Evolutionary conservation across 2,329 filamentous ascomycete genomes (phyloP).

Genomic region (Pezicula neosporulosa): DNA sequence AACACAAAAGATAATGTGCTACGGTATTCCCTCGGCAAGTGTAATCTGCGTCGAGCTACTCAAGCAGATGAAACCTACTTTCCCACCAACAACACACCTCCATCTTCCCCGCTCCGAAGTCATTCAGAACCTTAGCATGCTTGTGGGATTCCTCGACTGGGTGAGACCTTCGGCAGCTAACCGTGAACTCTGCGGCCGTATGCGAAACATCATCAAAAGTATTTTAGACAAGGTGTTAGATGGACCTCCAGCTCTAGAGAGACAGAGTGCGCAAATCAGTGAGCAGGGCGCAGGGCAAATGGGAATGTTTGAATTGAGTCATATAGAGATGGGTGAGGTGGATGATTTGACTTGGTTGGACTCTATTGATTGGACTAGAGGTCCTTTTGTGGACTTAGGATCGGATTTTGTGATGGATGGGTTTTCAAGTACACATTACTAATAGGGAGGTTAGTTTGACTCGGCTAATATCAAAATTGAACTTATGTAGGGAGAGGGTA

Average conservation of each 20-base stretch:
- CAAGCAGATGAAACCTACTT: constrained; percentile 8
- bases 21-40: constrained; percentile 17
- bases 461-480: too few relatives aligned
- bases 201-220: constrained; percentile 11
- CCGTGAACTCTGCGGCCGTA: constrained; percentile 12
- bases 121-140: constrained; percentile 13
- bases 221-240: constrained; percentile 14
- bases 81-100: constrained; percentile 5
- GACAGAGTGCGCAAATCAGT: background rate
- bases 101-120: constrained; percentile 12
- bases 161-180: constrained; percentile 12
- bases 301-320: background rate
- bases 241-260: constrained; percentile 1
- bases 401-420: background rate
- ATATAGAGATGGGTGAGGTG: constrained; percentile 3
- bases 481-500: too few relatives aligned
- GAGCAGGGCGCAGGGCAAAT: background rate
- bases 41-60: constrained; percentile 20
- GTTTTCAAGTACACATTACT: background rate
- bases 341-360: constrained; percentile 18
- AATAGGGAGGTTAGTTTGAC: too few relatives aligned
- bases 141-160: constrained; percentile 18
- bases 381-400: constrained; percentile 5
- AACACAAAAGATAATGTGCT: constrained; percentile 17
- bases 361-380: constrained; percentile 16